Evolutionary conservation across 495 filamentous ascomycete species (phyloP), one percentile per base, ranked within the genome.

Genomic region (Xylaria grammica): DNA sequence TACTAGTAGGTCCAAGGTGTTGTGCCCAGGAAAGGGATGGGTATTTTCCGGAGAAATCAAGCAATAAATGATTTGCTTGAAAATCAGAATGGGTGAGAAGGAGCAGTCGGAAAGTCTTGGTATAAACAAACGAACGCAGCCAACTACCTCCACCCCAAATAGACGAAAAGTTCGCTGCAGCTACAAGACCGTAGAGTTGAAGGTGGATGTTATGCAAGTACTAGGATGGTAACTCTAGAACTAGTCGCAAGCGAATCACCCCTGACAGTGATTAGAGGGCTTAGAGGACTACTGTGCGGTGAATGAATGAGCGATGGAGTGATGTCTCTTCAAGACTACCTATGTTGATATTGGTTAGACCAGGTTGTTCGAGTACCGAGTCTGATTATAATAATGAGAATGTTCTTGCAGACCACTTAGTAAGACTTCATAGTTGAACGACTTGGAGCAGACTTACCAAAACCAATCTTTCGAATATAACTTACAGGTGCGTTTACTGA

Each of bases 401-500:
- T 27, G n/a, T n/a, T 45, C 56, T 24, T 34, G 6, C 29, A 59
- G 44, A 29, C 20, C 10, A 19, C 13, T 58, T 29, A 60, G 45
- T 22, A 38, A 50, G 42, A n/a, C 11, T 3, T 13, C 24, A 8
- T 4, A 34, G 24, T 4, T 5, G 3, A 48, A 8, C 27, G 2
- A 6, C 1, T 3, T 26, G 13, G 11, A 19, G 4, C 10, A 1
- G 26, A 45, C 60, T 62, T 34, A 62, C 60, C 3, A 26, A 30
- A n/a, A 20, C 11, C 32, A 62, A 30, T 44, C 49, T 54, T 44
- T 1, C 44, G 49, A 54, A 45, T 32, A n/a, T 42, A 54, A 26
- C 36, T 38, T 38, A 29, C 53, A 26, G 40, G 40, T 60, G 26
- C 45, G 26, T 59, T 46, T 52, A 54, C 34, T 46, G 62, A 59